These are phyloP conservation scores for Pythium folliculosum DNA, from an alignment of 352 stramenopile genomes.

Conservation along the genomic window DNA sequence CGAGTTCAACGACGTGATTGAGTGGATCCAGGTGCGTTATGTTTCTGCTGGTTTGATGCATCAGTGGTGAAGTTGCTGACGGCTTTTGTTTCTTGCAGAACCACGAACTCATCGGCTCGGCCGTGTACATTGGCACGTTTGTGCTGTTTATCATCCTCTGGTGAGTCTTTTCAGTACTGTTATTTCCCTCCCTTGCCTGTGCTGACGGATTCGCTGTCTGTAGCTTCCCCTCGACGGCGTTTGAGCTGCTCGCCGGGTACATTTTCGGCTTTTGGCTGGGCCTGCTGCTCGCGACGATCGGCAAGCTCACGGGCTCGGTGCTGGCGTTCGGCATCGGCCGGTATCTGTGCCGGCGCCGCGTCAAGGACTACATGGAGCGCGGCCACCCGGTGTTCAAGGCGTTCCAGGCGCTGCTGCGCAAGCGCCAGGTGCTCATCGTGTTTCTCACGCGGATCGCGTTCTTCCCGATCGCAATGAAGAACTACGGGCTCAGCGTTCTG, in stretches of 20 bases:
- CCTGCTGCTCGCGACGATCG: slow-evolving; percentile 53
- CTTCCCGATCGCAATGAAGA: slow-evolving; percentile 86
- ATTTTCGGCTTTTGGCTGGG: slow-evolving; percentile 81
- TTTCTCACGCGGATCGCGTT: slow-evolving; percentile 80
- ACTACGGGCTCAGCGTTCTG: slow-evolving; percentile 83
- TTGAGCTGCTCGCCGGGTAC: slow-evolving; percentile 78
- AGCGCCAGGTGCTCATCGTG: slow-evolving; percentile 71
- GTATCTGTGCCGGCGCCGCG: slow-evolving; percentile 59
- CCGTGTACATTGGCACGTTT: slow-evolving; percentile 49
- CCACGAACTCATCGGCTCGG: slow-evolving; percentile 44
- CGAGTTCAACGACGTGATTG: slow-evolving; percentile 47
- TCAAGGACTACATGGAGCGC: slow-evolving; percentile 72
- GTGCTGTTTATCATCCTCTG: slow-evolving; percentile 55
- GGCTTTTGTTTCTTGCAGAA: slow-evolving; percentile 14
- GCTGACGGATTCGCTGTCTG: too few relatives aligned
- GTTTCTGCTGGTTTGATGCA: background rate
- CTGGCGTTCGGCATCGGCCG: slow-evolving; percentile 71
- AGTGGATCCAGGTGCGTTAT: slow-evolving; percentile 49
- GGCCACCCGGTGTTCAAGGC: slow-evolving; percentile 70
- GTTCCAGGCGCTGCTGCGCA: slow-evolving; percentile 60
- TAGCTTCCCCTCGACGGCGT: slow-evolving; percentile 74
- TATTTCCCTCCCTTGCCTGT: too few relatives aligned
- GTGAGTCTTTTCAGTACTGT: too few relatives aligned
- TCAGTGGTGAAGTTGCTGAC: background rate
- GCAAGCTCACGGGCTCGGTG: slow-evolving; percentile 71